Percentiles rank a stretch among this genome's conserved stretches.
These are phyloP conservation scores for Hansfordia pulvinata DNA, from an alignment of 2,329 filamentous ascomycete species.

Conservation along the genomic window DNA sequence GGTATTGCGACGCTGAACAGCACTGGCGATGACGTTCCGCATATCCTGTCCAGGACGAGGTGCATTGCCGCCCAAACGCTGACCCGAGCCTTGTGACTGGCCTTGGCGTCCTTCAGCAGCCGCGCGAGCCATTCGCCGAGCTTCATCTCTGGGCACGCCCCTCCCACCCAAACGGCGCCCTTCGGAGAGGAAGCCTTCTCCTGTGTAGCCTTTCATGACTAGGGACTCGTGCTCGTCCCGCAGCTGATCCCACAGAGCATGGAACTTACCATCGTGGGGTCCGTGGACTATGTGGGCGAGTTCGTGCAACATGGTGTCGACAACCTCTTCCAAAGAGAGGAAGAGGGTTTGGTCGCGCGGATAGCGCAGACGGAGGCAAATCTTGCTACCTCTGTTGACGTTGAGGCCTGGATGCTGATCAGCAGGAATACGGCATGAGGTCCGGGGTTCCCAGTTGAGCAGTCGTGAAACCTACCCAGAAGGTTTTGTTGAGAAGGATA, in stretches of 20 bases:
- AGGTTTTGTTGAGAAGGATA: slow-evolving; percentile 62
- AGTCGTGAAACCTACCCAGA: slow-evolving; percentile 36
- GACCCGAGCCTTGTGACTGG: slow-evolving; percentile 49
- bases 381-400: slow-evolving; percentile 60
- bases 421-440: slow-evolving; percentile 2
- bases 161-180: slow-evolving; percentile 62
- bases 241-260: slow-evolving; percentile 79
- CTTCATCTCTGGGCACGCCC: slow-evolving; percentile 54
- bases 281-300: slow-evolving; percentile 78
- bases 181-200: slow-evolving; percentile 71
- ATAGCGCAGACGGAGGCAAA: slow-evolving; percentile 72
- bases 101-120: slow-evolving; percentile 58
- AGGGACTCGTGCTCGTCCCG: slow-evolving; percentile 74
- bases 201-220: slow-evolving; percentile 71
- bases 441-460: background rate
- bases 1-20: slow-evolving; percentile 54
- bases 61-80: slow-evolving; percentile 53
- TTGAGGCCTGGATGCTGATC: slow-evolving; percentile 48
- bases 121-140: slow-evolving; percentile 57
- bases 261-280: slow-evolving; percentile 71
- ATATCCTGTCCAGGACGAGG: slow-evolving; percentile 49
- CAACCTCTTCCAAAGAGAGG: slow-evolving; percentile 62
- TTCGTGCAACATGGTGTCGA: slow-evolving; percentile 91
- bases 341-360: slow-evolving; percentile 64
- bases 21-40: slow-evolving; percentile 57